These are phyloP conservation scores for Fusarium albidum DNA, from an alignment of 2,329 filamentous ascomycete species.

Conservation along the genomic window DNA sequence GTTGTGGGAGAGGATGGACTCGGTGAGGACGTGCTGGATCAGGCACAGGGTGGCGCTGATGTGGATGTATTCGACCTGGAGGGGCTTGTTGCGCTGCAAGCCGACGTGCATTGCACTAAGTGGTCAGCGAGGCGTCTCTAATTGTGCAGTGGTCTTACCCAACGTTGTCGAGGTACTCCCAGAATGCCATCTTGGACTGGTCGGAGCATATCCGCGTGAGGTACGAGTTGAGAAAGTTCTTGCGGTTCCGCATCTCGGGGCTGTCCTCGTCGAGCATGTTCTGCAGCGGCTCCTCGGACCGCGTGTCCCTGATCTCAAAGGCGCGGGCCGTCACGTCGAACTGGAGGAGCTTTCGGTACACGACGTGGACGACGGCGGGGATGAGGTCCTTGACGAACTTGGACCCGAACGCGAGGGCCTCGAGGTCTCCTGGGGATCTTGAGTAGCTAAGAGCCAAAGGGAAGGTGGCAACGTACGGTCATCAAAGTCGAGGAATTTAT, in stretches of 20 bases:
- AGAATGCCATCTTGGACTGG: constrained; percentile 23
- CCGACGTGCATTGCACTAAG: constrained; percentile 25
- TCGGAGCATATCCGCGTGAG: constrained; percentile 21
- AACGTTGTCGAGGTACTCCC: constrained; percentile 25
- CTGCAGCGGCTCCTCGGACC: constrained; percentile 14
- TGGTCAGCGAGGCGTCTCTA: background rate
- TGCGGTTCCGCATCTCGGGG: constrained; percentile 14
- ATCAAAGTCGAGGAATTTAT: constrained; percentile 23
- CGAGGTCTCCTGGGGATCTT: constrained; percentile 24
- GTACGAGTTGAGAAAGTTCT: constrained; percentile 23
- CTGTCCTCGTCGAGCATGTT: constrained; percentile 10
- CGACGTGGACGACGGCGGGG: constrained; percentile 19
- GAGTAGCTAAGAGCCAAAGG: too few relatives aligned
- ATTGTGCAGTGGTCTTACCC: constrained; percentile 11
- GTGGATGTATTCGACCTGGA: constrained; percentile 24
- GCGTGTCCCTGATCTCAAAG: constrained; percentile 17
- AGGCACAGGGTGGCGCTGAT: constrained; percentile 25
- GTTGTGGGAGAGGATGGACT: constrained; percentile 18
- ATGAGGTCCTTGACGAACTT: constrained; percentile 26
- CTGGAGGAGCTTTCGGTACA: constrained; percentile 24
- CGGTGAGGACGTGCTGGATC: constrained; percentile 22
- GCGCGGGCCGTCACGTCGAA: constrained; percentile 25
- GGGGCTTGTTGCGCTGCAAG: constrained; percentile 12
- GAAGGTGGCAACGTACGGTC: constrained; percentile 7
- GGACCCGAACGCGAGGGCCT: constrained; percentile 22